Evolutionary conservation across 768 basidiomycete species (phyloP), one percentile per base, ranked within the genome.

Genomic region (Piloderma croceum): DNA sequence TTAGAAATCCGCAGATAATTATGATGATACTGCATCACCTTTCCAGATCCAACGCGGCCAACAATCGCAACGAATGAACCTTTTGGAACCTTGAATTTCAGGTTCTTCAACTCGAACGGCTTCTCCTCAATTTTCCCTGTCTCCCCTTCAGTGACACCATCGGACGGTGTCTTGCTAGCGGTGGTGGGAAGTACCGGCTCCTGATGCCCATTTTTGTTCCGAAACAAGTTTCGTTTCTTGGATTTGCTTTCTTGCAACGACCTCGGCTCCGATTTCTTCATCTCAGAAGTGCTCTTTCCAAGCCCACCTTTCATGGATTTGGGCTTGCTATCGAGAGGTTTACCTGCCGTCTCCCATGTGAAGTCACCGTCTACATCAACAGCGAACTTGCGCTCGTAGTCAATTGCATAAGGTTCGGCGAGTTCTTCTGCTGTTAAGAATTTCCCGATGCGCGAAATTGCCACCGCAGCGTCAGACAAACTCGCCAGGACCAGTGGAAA

Each of bases 11-110:
- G 20, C 49, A 53, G 3, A 56, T 42, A 41, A 4, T n/a, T n/a
- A n/a, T n/a, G n/a, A n/a, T n/a, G n/a, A n/a, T n/a, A n/a, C n/a
- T n/a, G 17, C 55, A 45, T 4, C 25, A 77, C 73, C 64, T 88
- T 88, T 21, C 86, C 86, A 31, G 76, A 77, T 0, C 85, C 85
- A 23, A 88, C 80, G 7, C 73, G 69, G 12, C 86, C 86, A n/a
- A 88, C 80, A 20, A 88, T 76, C 1, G 77, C 81, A 6, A 85
- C 68, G 23, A 87, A 76, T 23, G 79, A 63, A 11, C 84, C 83
- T 43, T 60, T 67, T 2, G 67, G 67, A 29, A 80, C 55, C 33
- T 53, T 49, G 24, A 81, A 45, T 39, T 69, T 63, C 39, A 82
- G 52, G 44, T 68, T 58, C 31, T 59, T 64, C 36, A 82, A 52